phyloP scores from a whole-genome alignment of 495 filamentous ascomycete species.

The Venustampulla echinocandica region DNA sequence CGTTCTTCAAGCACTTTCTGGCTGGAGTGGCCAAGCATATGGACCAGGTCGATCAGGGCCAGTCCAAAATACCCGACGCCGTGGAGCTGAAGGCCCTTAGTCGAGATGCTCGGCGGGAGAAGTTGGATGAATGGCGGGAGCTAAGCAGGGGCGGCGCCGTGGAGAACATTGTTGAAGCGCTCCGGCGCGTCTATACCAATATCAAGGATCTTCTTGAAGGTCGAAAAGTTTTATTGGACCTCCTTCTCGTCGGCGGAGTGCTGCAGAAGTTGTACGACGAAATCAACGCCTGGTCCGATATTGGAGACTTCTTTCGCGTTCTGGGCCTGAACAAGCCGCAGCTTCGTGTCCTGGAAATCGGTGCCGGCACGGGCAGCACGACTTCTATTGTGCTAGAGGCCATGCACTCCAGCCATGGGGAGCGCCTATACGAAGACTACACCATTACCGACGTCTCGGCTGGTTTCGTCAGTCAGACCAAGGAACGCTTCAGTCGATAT shows the following conservation, averaged over 20 bases:
- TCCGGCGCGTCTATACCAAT: not conserved
- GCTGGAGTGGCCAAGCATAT: not conserved
- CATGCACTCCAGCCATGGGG: not conserved
- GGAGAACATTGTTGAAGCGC: not conserved
- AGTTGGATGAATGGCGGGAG: not conserved
- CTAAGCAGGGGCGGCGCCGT: not conserved
- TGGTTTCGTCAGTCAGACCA: constrained; percentile 37
- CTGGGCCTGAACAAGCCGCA: not conserved
- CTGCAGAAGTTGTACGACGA: not conserved
- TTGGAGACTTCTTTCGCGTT: not conserved
- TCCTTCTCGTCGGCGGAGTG: not conserved
- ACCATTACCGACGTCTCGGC: constrained; percentile 45
- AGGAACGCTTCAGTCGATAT: constrained; percentile 16
- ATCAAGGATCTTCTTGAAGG: not conserved
- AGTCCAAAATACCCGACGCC: not conserved
- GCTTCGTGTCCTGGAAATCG: not conserved
- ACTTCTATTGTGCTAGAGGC: not conserved
- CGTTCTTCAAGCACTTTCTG: not conserved
- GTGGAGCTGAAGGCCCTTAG: not conserved
- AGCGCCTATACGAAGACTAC: not conserved
- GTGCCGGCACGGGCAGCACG: not conserved
- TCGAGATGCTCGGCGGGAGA: not conserved
- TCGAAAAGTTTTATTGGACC: not conserved
- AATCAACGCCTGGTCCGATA: not conserved
- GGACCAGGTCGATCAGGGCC: not conserved